Evolutionary conservation across 2,329 filamentous ascomycete species (phyloP), one percentile per base, ranked within the genome.

Genomic region (Arthrinium phaeospermum): DNA sequence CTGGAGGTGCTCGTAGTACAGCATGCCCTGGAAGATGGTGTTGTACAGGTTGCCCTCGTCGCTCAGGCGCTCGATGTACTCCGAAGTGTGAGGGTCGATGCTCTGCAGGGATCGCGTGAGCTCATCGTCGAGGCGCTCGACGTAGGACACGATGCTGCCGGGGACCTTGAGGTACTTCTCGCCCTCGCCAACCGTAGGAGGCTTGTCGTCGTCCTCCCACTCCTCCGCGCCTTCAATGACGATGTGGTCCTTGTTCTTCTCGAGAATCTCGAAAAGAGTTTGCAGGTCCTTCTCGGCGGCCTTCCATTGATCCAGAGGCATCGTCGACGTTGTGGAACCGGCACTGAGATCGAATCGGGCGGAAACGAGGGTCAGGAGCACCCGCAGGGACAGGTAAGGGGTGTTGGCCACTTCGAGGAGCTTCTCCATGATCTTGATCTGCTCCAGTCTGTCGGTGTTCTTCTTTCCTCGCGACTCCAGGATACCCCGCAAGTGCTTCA

Each of bases 171-270:
- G 93, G 81, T 96, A 90, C 82, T 90, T 93, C 82, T 98, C 92
- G 75, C 91, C 94, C 30, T 88, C 83, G 72, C 89, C 90, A 76
- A 96, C 87, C 45, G 88, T 88, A 19, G 96, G 96, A 53, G 91
- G 89, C 87, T 98, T 98, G 79, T 99, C 97, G 77, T 99, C 97
- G 79, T 99, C 96, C 77, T 99, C 96, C 96, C 96, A 98, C 84
- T 99, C 96, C 82, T 99, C 96, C 30, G 94, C 96, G 77, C 90
- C 92, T 85, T 99, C 96, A 34, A 96, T 88, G 68, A 99, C 94
- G 70, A 98, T 88, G 81, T 96, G 93, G 75, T 96, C 91, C 74
- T 88, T 88, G 85, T 94, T 94, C 73, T 89, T 84, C 82, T 97
- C 94, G 53, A 99, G 91, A 24, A 95, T 91, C 74, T 91, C 86